phyloP scores from a whole-genome alignment of 768 basidiomycete genomes.

The Psilocybe subaeruginosa region DNA sequence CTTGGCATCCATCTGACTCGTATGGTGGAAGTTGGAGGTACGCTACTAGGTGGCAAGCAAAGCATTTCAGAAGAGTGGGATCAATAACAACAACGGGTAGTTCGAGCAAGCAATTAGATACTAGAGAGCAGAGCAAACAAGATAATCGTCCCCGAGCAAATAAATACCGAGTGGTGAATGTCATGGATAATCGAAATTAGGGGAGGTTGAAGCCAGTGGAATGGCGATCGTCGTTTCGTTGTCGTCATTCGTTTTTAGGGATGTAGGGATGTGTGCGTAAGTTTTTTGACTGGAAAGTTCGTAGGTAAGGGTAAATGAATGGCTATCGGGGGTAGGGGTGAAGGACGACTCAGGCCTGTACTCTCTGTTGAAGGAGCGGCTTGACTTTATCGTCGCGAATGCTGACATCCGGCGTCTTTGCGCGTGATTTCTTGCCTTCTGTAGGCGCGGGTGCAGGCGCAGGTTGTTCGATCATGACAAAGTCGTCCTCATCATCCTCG shows the following conservation, averaged over 20 bases:
- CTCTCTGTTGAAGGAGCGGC: conserved; percentile 29
- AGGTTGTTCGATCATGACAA: conserved; percentile 26
- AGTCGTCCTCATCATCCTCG: conserved; percentile 57
- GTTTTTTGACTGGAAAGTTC: not conserved
- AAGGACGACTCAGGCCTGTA: conserved; percentile 12
- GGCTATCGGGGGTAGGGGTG: conserved; percentile 14
- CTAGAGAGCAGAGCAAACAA: not conserved
- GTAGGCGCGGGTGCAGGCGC: not conserved
- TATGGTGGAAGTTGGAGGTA: too few species aligned
- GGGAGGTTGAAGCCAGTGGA: not conserved
- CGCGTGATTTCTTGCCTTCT: conserved; percentile 31
- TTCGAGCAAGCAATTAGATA: not conserved
- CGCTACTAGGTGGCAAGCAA: not conserved
- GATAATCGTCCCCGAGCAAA: not conserved
- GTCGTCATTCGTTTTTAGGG: not conserved
- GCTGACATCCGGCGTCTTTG: conserved; percentile 35
- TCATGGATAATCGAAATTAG: not conserved
- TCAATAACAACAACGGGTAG: not conserved
- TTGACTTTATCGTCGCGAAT: conserved; percentile 31
- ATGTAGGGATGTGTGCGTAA: not conserved
- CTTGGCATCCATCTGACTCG: too few species aligned
- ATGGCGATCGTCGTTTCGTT: not conserved
- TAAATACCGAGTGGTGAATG: not conserved
- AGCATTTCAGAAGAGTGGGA: not conserved
- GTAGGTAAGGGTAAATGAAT: conserved; percentile 5